Percentiles rank a stretch among this genome's conserved stretches.
Evolutionary conservation across 2,329 filamentous ascomycete genomes (phyloP).

Genomic region (Pseudogymnoascus sp.): DNA sequence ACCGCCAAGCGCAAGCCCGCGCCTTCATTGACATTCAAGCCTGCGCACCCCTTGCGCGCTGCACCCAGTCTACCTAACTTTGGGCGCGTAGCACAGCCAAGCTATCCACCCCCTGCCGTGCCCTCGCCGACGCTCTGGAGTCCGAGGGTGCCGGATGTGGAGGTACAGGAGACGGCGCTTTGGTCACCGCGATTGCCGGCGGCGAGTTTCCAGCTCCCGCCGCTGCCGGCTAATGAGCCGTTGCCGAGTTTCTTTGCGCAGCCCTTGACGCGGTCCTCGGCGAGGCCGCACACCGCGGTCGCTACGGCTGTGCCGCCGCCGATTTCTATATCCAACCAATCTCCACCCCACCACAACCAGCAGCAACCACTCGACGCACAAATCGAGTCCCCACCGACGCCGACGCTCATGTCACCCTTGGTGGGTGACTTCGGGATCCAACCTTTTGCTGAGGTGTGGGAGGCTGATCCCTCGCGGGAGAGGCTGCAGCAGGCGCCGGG

Average conservation of each 20-base stretch:
- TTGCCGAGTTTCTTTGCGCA: background rate
- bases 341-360: too few relatives aligned
- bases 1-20: background rate
- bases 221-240: background rate
- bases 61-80: background rate
- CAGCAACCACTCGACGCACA: background rate
- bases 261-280: too few relatives aligned
- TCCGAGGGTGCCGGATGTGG: background rate
- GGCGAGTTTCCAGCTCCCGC: background rate
- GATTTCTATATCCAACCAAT: too few relatives aligned
- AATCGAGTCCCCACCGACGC: background rate
- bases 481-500: background rate
- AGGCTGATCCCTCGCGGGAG: conserved; percentile 24
- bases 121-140: background rate
- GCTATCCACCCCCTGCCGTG: background rate
- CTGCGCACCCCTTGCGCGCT: background rate
- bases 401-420: background rate
- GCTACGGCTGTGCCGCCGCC: too few relatives aligned
- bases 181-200: background rate
- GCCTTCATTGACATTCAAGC: background rate
- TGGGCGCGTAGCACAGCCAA: background rate
- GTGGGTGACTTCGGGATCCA: background rate
- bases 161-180: background rate
- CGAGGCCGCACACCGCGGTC: too few relatives aligned
- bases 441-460: background rate